Conservation (phyloP, 495 filamentous ascomycete genomes). For the Xylaria bambusicola region DNA sequence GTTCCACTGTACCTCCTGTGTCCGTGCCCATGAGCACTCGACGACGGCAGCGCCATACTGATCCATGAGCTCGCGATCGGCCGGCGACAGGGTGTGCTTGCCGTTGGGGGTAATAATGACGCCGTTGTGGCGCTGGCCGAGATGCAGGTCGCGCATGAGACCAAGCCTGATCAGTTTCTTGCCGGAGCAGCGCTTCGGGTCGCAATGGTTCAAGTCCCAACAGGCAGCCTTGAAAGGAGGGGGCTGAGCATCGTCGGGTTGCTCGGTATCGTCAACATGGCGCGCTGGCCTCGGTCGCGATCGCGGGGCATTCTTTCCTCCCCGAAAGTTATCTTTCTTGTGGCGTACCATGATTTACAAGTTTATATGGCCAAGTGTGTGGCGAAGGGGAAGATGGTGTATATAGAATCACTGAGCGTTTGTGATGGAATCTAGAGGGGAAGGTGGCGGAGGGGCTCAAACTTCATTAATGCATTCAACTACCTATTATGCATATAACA, state of each 20-base stretch:
- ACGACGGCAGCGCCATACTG: constrained; percentile 93
- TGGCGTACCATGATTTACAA: constrained; percentile 82
- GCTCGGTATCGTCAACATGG: constrained; percentile 44
- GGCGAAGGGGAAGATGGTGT: too few species aligned
- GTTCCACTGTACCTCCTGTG: constrained; percentile 85
- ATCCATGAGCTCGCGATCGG: constrained; percentile 77
- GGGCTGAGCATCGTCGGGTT: constrained; percentile 49
- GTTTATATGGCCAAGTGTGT: too few species aligned
- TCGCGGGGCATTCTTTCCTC: constrained; percentile 63
- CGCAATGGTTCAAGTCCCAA: constrained; percentile 97
- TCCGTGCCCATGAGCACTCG: constrained; percentile 94
- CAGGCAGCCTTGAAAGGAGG: constrained; percentile 86
- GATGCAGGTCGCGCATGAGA: constrained; percentile 87
- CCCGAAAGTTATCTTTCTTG: constrained; percentile 83
- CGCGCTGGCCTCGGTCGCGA: constrained; percentile 31
- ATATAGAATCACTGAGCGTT: too few species aligned
- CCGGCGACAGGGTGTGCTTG: constrained; percentile 77
- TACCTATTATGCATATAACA: too few species aligned
- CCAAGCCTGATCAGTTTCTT: constrained; percentile 90
- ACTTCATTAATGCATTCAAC: too few species aligned
- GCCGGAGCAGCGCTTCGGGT: constrained; percentile 94
- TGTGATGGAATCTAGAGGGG: too few species aligned
- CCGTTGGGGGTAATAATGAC: constrained; percentile 94
- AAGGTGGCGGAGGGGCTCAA: too few species aligned
- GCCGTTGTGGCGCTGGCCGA: constrained; percentile 87